Base-by-base conservation (phyloP, 768 basidiomycete species). In the Pleurotus salmoneostramineus region DNA sequence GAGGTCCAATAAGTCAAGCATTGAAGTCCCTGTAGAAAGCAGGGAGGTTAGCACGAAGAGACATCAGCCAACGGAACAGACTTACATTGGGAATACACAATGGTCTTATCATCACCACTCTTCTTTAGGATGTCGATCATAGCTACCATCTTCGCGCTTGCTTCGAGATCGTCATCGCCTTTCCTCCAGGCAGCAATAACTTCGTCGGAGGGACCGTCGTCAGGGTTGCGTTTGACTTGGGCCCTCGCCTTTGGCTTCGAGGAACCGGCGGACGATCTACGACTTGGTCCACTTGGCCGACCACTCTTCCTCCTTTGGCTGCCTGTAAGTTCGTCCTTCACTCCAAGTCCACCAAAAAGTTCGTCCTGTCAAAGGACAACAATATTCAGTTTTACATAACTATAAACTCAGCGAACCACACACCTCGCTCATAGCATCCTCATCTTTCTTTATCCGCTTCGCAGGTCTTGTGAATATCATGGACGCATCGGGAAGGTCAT, bases 31-130 rank as follows among this genome's bases (percentile, higher is more conserved):
- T 88, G 56, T n/a, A 21, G 44, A 21, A 21, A 6, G 44, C n/a
- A 54, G 54, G 12, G 43, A 43, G 33, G 8, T 33, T 10, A 11
- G 48, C 12, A 43, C 34, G 17, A 14, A 32, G 12, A 56, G 11
- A 52, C 5, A 3, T 21, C 33, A 48, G 49, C 14, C 15, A 14
- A 17, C 21, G 35, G 50, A 50, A 15, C 17, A 14, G 15, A 66
- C 81, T 50, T 58, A 87, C 87, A 89, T 67, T 89, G 88, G 4
- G 85, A 87, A 68, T 84, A 89, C 43, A 79, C 75, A 35, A 89
- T 88, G 3, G 81, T 82, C 75, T 89, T 89, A 66, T 89, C 88
- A 8, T 55, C 21, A 0, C 84, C 85, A 4, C 74, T 76, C 57
- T 84, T 74, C 63, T 82, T 78, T 61, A 93, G 71, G 47, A 82